Evolutionary conservation across 352 stramenopile genomes (phyloP), one percentile per base, ranked within the genome.

Genomic region (Phytophthora niederhauseri): DNA sequence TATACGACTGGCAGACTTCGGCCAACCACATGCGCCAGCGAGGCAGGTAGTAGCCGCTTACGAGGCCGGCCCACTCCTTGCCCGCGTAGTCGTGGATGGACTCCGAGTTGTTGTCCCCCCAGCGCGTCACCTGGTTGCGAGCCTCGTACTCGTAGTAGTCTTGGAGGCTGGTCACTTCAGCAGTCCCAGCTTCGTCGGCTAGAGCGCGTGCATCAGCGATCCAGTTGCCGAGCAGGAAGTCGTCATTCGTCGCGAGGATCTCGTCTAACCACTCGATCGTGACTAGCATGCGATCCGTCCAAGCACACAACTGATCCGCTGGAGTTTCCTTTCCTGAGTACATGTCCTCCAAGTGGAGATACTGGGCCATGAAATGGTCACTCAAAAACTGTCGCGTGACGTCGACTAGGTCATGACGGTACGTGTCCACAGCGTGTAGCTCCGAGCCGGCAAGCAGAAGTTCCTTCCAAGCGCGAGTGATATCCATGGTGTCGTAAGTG

Each of bases 61-160:
- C 75, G 38, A 94, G 81, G 3, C 86, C 84, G 34, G 81, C 68
- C 86, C 86, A 94, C 60, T 92, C 84, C 69, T 94, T 94, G 43
- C 79, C 80, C 3, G 86, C 86, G 57, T 94, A 94, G 64, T 94
- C 86, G 53, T 90, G 81, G 34, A 94, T 76, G 17, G 81, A 66
- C 49, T 94, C 84, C 46, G 75, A 73, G 72, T 94, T 94, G 70
- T 90, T 72, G 70, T 94, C 86, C 8, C 86, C 86, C 86, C 86
- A 94, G 2, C 86, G 82, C 4, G 86, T 94, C 54, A 94, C 79
- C 68, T 92, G 84, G 64, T 94, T 94, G 22, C 86, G 84, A n/a
- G 86, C 86, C 68, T 94, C 82, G 64, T 92, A 94, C 66, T 94
- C 86, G 63, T 87, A 90, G 66, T 92, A 94, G 17, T 78, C 64